Evolutionary conservation across 805 yeast species (phyloP), one percentile per base, ranked within the genome.

Genomic region (Saturnispora quitensis): DNA sequence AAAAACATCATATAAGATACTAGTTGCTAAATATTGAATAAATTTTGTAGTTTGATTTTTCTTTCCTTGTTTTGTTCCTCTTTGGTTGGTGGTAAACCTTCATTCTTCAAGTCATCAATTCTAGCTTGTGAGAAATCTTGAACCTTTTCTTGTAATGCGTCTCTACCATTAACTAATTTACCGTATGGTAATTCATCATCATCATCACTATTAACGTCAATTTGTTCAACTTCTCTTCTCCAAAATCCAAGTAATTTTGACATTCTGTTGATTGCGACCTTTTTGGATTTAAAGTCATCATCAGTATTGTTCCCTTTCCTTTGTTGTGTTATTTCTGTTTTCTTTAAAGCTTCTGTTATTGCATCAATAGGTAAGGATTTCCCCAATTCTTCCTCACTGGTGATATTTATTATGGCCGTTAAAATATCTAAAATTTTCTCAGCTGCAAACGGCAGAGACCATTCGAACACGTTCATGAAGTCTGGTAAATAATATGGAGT

Each of bases 381-480:
- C 27, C 42, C 34, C 27, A 56, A 49, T 38, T 56, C 59, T 40
- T 55, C 54, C 12, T 45, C 45, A 10, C 55, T 53, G 51, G 52
- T 44, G 4, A 91, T 87, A 68, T 91, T 91, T 64, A 91, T 75
- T 40, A 91, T 84, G 0, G 95, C 80, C 18, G 89, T 85, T 62
- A 91, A 74, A 84, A 91, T 90, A 63, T 91, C 98, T 12, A 96
- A 82, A 53, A 90, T 86, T 64, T 91, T 91, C 65, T 90, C 97
- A 31, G 97, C 96, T 22, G 91, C 97, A 72, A 91, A 91, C 5
- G 98, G 99, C 55, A 91, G 70, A 1, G 96, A 87, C 98, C 98
- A 91, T 22, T 95, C 85, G 66, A 91, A 91, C 4, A 89, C 96
- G 67, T 91, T 97, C 97, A 89, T 91, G 60, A 90, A 89, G 66